Base-by-base conservation (phyloP, 495 filamentous ascomycete species). In the Talaromyces borbonicus region DNA sequence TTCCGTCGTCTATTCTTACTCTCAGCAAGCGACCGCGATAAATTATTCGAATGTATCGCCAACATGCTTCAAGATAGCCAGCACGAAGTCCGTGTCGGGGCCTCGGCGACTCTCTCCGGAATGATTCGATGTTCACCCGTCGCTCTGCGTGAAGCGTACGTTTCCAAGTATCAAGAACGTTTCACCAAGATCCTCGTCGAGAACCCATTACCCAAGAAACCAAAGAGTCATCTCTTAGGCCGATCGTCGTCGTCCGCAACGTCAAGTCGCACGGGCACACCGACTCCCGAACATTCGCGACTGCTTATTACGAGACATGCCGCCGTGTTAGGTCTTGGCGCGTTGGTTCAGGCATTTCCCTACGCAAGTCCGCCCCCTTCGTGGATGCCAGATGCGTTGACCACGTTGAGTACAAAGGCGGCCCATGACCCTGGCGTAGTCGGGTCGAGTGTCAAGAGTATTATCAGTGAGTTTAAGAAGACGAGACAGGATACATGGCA, bases 401-500 rank as follows among this genome's bases (percentile, higher is more conserved):
- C 92, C 24, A 81, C 83, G 33, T 63, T 99, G 47, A 94, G 92
- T 7, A 77, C 79, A 44, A 80, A 83, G 36, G 88, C 92, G 30
- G 87, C 90, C 11, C 85, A 73, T 43, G 92, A 97, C 55, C 83
- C 87, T 0, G 92, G 92, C 0, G 83, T 92, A 49, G 90, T 99
- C 43, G 93, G 93, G 5, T 93, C 93, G 60, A 95, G 92, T 50
- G 92, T 94, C n/a, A 99, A 99, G 74, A 78, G 74, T 15, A 89
- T 95, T 8, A 71, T 99, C 51, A 88, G 88, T 36, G 92, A 99
- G 53, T 99, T 99, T 63, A 99, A 99, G 69, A 99, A 97, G 77
- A 97, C 93, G 40, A 82, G 92, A 62, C 93, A 97, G 65, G 92
- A 99, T 73, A 99, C 90, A 53, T 99, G 92, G 92, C 81, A 85